Conservation (phyloP, 176 grass and related monocot genomes). For the Tillandsia leiboldiana region DNA sequence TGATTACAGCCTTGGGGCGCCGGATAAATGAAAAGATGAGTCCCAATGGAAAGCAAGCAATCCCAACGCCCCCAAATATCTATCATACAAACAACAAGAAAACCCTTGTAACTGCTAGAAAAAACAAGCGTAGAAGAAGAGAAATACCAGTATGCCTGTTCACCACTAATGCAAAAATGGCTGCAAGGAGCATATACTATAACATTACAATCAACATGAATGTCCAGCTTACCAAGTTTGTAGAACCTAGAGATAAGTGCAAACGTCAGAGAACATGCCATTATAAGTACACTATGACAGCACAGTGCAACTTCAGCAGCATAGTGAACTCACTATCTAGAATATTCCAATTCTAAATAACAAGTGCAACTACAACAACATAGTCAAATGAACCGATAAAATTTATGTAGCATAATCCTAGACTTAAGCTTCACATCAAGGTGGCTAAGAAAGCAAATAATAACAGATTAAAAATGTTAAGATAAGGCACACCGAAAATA, state of each 20-base stretch:
- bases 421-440: not conserved
- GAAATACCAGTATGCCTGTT: not conserved
- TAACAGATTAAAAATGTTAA: not conserved
- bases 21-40: constrained; percentile 87
- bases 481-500: constrained; percentile 53
- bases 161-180: not conserved
- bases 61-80: constrained; percentile 99
- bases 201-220: not conserved
- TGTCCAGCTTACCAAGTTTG: not conserved
- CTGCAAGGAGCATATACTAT: not conserved
- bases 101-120: not conserved
- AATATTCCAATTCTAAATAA: not conserved
- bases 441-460: constrained; percentile 4
- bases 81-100: constrained; percentile 27
- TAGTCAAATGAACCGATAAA: not conserved
- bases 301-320: too few relatives aligned
- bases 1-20: constrained; percentile 97
- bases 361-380: not conserved
- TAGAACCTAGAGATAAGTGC: not conserved
- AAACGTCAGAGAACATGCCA: too few relatives aligned
- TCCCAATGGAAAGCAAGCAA: constrained; percentile 88
- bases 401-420: not conserved
- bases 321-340: too few relatives aligned
- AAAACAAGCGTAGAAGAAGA: constrained; percentile 2
- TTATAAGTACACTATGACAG: too few relatives aligned